phyloP scores from a whole-genome alignment of 352 stramenopile genomes.

The Phytopythium mirpurense region DNA sequence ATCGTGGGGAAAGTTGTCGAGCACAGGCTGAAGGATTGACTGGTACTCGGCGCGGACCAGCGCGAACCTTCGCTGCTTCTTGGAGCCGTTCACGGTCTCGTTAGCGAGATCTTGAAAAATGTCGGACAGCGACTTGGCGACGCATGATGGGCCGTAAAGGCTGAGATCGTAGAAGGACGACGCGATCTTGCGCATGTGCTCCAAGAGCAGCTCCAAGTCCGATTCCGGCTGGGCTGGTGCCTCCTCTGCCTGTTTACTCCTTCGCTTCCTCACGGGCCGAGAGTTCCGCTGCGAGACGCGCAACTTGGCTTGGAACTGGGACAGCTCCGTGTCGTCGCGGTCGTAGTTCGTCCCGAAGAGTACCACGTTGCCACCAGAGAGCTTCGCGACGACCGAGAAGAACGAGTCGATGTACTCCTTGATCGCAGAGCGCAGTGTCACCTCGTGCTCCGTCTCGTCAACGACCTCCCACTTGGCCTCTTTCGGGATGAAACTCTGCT shows the following conservation, averaged over 20 bases:
- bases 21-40: conserved; percentile 21
- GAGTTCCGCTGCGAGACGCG: conserved; percentile 11
- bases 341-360: conserved; percentile 48
- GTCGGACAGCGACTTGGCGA: conserved; percentile 26
- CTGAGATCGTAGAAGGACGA: conserved; percentile 46
- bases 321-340: conserved; percentile 42
- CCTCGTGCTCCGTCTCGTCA: conserved; percentile 26
- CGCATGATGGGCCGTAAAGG: conserved; percentile 34
- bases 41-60: conserved; percentile 27
- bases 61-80: conserved; percentile 21
- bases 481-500: conserved; percentile 46
- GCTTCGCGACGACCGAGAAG: conserved; percentile 17
- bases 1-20: conserved; percentile 22
- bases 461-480: conserved; percentile 56
- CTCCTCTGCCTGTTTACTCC: not conserved
- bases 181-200: conserved; percentile 37
- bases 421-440: conserved; percentile 30
- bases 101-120: conserved; percentile 25
- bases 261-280: not conserved
- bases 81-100: conserved; percentile 8
- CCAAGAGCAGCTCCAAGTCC: conserved; percentile 39
- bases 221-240: not conserved
- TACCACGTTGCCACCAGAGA: conserved; percentile 27
- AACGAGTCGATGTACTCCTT: conserved; percentile 45
- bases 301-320: conserved; percentile 44